A percentile compares a stretch with the other conserved stretches of the same genome.
phyloP scores from a whole-genome alignment of 345 rosid genomes.

The Arabis alpina region DNA sequence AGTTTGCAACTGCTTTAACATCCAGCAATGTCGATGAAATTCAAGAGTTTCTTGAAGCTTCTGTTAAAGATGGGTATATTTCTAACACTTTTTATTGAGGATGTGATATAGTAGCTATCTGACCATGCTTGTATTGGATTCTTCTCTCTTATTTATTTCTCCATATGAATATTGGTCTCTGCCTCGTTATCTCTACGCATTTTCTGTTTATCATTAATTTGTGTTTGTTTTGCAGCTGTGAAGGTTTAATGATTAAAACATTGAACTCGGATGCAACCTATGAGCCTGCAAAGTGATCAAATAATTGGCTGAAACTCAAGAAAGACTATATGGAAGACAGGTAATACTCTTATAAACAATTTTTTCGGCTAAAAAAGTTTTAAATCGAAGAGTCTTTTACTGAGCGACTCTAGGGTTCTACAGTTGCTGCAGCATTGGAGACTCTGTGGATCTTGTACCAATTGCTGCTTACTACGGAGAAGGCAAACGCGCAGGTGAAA shows the following conservation, averaged over 20 bases:
- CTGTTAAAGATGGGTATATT: constrained; percentile 77
- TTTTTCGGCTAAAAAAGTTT: neutral
- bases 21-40: constrained; percentile 91
- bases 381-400: constrained; percentile 15
- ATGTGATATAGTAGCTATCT: no score
- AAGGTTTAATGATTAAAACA: constrained; percentile 95
- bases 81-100: no score
- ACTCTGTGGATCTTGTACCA: constrained; percentile 92
- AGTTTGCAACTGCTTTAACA: constrained; percentile 42
- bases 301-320: constrained; percentile 92
- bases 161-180: neutral
- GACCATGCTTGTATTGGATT: neutral
- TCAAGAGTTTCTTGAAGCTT: constrained; percentile 82
- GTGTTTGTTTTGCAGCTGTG: constrained; percentile 67
- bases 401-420: constrained; percentile 10
- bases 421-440: constrained; percentile 70
- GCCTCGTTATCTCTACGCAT: no score
- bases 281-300: constrained; percentile 90
- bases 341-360: constrained; percentile 39
- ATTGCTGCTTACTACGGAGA: constrained; percentile 95
- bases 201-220: constrained; percentile 3
- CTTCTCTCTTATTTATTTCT: neutral
- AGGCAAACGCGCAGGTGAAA: constrained; percentile 87
- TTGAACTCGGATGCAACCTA: constrained; percentile 91
- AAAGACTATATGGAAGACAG: constrained; percentile 87